Conservation (phyloP, 768 basidiomycete genomes). For the Rhizopogon salebrosus region DNA sequence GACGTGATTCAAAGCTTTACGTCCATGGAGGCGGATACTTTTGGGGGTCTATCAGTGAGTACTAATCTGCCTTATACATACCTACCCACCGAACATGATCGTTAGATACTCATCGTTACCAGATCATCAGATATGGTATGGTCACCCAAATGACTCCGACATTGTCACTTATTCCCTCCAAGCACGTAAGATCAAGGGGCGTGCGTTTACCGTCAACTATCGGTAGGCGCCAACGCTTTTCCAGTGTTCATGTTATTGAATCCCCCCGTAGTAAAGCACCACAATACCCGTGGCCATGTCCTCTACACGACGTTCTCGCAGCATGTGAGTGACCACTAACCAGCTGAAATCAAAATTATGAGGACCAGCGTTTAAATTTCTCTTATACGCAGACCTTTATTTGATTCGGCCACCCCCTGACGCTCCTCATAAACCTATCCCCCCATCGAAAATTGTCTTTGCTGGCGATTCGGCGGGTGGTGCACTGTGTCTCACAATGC, state of each 20-base stretch:
- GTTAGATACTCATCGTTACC: conserved; percentile 55
- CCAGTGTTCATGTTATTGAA: neutral
- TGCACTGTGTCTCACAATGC: conserved; percentile 52
- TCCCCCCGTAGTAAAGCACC: conserved; percentile 57
- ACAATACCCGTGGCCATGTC: conserved; percentile 81
- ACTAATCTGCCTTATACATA: neutral
- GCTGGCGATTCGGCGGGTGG: conserved; percentile 82
- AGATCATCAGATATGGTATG: conserved; percentile 51
- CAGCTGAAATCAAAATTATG: neutral
- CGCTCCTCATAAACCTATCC: conserved; percentile 58
- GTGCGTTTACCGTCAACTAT: conserved; percentile 62
- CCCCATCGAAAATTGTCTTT: conserved; percentile 64
- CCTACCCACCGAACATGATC: neutral
- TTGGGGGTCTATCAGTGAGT: conserved; percentile 57
- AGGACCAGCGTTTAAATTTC: neutral
- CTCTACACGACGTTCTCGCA: conserved; percentile 71
- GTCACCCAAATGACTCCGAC: neutral
- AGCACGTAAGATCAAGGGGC: conserved; percentile 68
- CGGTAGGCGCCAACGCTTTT: conserved; percentile 20
- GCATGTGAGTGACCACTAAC: conserved; percentile 40
- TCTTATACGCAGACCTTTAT: conserved; percentile 51
- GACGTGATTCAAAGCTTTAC: conserved; percentile 44
- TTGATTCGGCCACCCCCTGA: conserved; percentile 63
- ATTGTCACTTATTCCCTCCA: conserved; percentile 13
- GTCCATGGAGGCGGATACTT: conserved; percentile 66